Base-by-base conservation (phyloP, 306 rosid genomes). In the Crotalaria pallida region DNA sequence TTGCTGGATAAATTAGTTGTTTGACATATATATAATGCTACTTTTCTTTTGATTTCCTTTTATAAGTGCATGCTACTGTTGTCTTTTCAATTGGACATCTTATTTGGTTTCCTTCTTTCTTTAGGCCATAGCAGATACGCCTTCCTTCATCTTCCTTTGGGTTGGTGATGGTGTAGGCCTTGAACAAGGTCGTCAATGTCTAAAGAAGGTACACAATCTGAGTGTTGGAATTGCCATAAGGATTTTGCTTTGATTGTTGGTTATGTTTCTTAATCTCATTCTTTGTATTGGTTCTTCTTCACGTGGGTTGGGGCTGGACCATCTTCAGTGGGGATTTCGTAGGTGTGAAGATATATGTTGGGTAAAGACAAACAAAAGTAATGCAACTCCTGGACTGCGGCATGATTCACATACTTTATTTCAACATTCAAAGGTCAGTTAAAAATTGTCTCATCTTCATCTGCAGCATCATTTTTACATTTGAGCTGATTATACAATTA, bases 131-230 rank as follows among this genome's bases (percentile, higher is more conserved):
- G 99, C 97, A 58, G 99, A 95, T 82, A 91, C 96, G 1, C 99
- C 99, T 67, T 95, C 96, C 50, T 95, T 95, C 85, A 91, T 95
- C 77, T 95, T 95, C 85, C 96, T 95, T 69, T 95, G 99, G 99
- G 99, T 95, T 77, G 99, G 99, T 15, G 99, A 95, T 8, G 97
- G 93, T 73, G 88, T 81, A 44, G 99, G 99, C 75, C 99, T 95
- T 80, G 99, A 95, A 89, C 99, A 95, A 87, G 99, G 99, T 40
- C 96, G 99, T 62, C 99, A 95, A 72, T 95, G 99, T 80, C 86
- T 95, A 10, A 95, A 95, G 80, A 95, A 95, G 97, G 99, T 95
- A 71, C 36, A 13, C 76, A 40, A 33, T 70, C 57, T 66, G 47
- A 66, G 71, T 55, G 36, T 56, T 22, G 43, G 62, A 33, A 11